Base-by-base conservation (phyloP, 257 asterid species). In the Plectranthus barbatus region DNA sequence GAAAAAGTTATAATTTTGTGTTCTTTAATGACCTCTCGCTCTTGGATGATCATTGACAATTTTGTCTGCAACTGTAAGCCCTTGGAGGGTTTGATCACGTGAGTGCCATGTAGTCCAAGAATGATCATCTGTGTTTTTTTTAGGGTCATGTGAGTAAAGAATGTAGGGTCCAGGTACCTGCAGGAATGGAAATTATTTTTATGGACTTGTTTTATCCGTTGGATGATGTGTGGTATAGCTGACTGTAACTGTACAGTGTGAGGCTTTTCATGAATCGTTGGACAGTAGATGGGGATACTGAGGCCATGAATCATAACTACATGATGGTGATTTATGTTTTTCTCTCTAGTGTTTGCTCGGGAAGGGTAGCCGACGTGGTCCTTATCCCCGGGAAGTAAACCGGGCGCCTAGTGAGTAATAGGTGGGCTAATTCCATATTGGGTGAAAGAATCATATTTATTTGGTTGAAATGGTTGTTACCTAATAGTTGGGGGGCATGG, bases 191-290 rank as follows among this genome's bases (percentile, higher is more conserved):
- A 36, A 47, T 12, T 14, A 45, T 37, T 60, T 37, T 41, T 20
- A 7, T 48, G 12, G 60, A 68, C 17, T 64, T 56, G 41, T 74
- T 81, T 49, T 55, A 74, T 47, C 76, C 76, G 64, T 84, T 65
- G 77, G 67, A 72, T 66, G 66, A 6, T 54, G 29, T 64, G 49
- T 26, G 21, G 21, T 48, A 64, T 20, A 44, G 50, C 60, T 15
- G 31, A 41, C 1, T 9, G 44, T 44, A 37, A 26, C 1, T 9
- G n/a, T 44, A 37, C 7, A 3, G 24, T 46, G 24, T 62, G 36
- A 56, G 26, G 23, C 9, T 50, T 52, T 58, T 51, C n/a, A 15
- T 23, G 34, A 17, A 4, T 53, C 34, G 57, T 70, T 64, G 66
- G 62, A 62, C 54, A 60, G 39, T 75, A 40, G 41, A 34, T 59